Conservation (phyloP, 495 filamentous ascomycete genomes). For the Paragyromitra xinjiangensis region DNA sequence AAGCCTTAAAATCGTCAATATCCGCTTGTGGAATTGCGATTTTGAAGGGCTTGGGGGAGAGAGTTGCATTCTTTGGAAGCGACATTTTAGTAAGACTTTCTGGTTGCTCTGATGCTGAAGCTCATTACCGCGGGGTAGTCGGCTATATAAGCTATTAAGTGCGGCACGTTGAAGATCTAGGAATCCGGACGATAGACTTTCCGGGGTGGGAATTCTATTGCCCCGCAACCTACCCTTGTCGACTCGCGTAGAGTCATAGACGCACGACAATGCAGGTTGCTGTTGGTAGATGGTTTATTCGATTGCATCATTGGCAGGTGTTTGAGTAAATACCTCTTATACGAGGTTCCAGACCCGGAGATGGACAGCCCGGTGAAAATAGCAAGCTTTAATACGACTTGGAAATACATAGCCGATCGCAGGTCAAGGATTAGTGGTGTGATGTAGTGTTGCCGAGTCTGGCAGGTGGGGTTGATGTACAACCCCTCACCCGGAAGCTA, state of each 20-base stretch:
- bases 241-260: background rate
- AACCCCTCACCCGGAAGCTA: background rate
- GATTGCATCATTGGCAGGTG: too few species aligned
- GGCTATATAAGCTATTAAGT: background rate
- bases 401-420: too few species aligned
- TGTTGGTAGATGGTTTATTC: background rate
- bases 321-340: too few species aligned
- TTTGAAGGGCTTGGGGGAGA: slow-evolving; percentile 36
- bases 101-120: background rate
- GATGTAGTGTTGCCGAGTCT: background rate
- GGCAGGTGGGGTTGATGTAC: background rate
- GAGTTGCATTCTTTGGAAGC: slow-evolving; percentile 27
- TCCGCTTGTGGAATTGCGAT: slow-evolving; percentile 61
- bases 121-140: background rate
- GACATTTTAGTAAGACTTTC: slow-evolving; percentile 13
- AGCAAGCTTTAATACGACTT: too few species aligned
- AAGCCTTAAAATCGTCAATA: slow-evolving; percentile 62
- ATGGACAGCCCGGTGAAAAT: too few species aligned
- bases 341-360: too few species aligned
- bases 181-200: background rate
- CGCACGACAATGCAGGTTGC: background rate
- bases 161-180: background rate
- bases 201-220: background rate
- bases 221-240: background rate
- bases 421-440: background rate